phyloP scores from a whole-genome alignment of 2,329 filamentous ascomycete species.

The Aspergillus neotritici region DNA sequence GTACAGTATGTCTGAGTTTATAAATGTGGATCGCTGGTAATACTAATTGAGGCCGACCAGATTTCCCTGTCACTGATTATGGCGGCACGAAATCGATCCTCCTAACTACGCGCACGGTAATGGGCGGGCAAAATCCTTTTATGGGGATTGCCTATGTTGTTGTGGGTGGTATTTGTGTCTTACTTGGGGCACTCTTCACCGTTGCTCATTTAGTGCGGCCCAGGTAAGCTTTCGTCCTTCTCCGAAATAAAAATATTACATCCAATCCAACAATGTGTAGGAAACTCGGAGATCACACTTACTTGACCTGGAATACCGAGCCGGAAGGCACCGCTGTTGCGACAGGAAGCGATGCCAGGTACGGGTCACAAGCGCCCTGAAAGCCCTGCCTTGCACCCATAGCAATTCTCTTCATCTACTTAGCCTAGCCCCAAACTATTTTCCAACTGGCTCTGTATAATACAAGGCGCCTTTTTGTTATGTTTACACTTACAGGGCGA shows the following conservation, averaged over 20 bases:
- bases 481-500: too few relatives aligned
- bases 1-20: conserved; percentile 58
- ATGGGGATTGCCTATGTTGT: conserved; percentile 94
- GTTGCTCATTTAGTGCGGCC: conserved; percentile 87
- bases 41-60: conserved; percentile 41
- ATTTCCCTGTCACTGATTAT: conserved; percentile 72
- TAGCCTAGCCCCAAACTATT: too few relatives aligned
- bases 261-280: conserved; percentile 42
- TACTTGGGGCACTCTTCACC: conserved; percentile 83
- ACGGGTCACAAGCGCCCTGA: conserved; percentile 23
- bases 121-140: conserved; percentile 93
- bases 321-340: conserved; percentile 52
- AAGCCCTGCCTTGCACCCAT: not conserved
- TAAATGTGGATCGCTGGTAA: conserved; percentile 10
- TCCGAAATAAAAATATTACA: too few relatives aligned
- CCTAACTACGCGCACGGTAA: conserved; percentile 81
- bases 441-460: too few relatives aligned
- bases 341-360: conserved; percentile 52
- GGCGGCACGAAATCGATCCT: conserved; percentile 85
- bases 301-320: conserved; percentile 89
- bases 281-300: conserved; percentile 96
- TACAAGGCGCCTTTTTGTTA: too few relatives aligned
- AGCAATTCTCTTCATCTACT: too few relatives aligned
- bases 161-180: conserved; percentile 84
- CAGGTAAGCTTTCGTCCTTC: conserved; percentile 51